Evolutionary conservation across 106 monocot species (phyloP).

Genomic region (Xerophyta viscosa): DNA sequence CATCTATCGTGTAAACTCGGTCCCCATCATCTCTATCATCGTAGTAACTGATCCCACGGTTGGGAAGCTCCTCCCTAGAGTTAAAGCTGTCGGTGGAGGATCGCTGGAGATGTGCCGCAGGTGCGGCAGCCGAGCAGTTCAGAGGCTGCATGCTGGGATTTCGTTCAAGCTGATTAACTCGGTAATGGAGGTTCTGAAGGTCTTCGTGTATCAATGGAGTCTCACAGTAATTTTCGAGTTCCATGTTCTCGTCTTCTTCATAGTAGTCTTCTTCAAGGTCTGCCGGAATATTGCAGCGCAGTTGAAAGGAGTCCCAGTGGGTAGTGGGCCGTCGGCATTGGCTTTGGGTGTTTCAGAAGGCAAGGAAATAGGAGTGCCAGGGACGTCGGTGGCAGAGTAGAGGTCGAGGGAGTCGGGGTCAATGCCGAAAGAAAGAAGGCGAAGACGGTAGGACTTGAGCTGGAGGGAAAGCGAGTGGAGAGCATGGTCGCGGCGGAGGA

Average conservation of each 20-base stretch:
- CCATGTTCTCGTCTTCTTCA: not conserved
- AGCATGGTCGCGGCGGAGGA: conserved; percentile 28
- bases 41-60: not conserved
- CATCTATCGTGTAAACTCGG: conserved; percentile 42
- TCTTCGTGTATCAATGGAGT: conserved; percentile 12
- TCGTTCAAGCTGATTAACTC: conserved; percentile 10
- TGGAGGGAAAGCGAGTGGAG: conserved; percentile 23
- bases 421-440: conserved; percentile 21
- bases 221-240: conserved; percentile 16
- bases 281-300: conserved; percentile 17
- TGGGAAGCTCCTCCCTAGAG: not conserved
- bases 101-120: not conserved
- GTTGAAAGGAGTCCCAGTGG: conserved; percentile 20
- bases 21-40: conserved; percentile 18
- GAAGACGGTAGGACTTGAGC: conserved; percentile 27
- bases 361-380: not conserved
- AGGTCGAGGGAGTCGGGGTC: conserved; percentile 6
- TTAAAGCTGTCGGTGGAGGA: conserved; percentile 1
- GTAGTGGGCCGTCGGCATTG: not conserved
- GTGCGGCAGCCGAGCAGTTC: not conserved
- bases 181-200: not conserved
- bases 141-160: not conserved
- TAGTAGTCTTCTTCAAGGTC: conserved; percentile 3
- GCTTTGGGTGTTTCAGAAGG: not conserved
- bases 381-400: not conserved